A percentile compares a stretch with the other conserved stretches of the same genome.
phyloP scores from a whole-genome alignment of 1,284 basidiomycete species.

The Heliocybe sulcata region DNA sequence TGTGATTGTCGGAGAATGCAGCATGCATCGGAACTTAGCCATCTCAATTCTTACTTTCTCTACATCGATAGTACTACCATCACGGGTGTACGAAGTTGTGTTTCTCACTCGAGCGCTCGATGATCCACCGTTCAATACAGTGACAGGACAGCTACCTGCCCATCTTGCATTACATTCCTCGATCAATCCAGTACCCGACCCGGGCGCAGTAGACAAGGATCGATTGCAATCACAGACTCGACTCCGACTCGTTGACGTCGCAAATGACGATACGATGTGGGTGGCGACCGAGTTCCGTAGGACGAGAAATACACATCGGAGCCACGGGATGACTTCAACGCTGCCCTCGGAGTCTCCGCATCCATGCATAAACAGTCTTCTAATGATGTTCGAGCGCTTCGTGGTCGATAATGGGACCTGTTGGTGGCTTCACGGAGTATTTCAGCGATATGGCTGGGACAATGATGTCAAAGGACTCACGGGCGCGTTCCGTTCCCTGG shows the following conservation, averaged over 20 bases:
- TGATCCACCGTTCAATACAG: too few relatives aligned
- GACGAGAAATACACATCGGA: neutral
- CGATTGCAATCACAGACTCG: neutral
- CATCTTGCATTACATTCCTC: too few relatives aligned
- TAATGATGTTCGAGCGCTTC: constrained; percentile 17
- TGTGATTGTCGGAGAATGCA: neutral
- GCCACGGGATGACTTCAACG: neutral
- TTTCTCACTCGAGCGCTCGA: too few relatives aligned
- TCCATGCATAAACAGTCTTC: neutral
- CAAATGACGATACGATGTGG: neutral
- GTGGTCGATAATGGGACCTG: constrained; percentile 51
- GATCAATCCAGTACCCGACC: too few relatives aligned
- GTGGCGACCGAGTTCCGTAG: neutral
- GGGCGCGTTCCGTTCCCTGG: constrained; percentile 69
- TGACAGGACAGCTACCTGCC: too few relatives aligned
- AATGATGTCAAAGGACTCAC: constrained; percentile 31
- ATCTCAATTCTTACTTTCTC: too few relatives aligned
- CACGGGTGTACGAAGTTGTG: too few relatives aligned
- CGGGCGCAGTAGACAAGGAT: neutral
- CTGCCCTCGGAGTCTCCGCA: neutral
- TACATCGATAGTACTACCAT: too few relatives aligned
- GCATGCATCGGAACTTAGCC: neutral
- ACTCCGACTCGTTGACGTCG: neutral
- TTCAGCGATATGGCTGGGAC: neutral
- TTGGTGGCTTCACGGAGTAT: constrained; percentile 30